Base-by-base conservation (phyloP, 2,329 filamentous ascomycete species). In the Thielaviopsis punctulata region DNA sequence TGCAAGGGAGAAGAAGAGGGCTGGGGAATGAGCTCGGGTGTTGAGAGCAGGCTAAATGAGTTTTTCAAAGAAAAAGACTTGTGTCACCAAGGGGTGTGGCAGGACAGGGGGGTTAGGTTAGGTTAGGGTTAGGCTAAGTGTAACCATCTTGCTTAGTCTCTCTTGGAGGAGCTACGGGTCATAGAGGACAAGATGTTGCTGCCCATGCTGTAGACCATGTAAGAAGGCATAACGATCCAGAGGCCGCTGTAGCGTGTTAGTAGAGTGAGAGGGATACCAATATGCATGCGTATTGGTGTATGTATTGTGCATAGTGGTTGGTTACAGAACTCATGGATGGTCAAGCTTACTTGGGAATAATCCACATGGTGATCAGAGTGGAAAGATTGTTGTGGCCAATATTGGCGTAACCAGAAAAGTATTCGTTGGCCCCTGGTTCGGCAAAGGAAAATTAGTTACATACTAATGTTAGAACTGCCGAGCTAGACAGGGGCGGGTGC, bases 261-360 rank as follows among this genome's bases (percentile, higher is more conserved):
- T n/a, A 41, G 4, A 12, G 23, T 2, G 7, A 46, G 18, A 22
- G 13, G 30, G n/a, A n/a, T n/a, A n/a, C n/a, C n/a, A n/a, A n/a
- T n/a, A n/a, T n/a, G n/a, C n/a, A n/a, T n/a, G n/a, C n/a, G n/a
- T n/a, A n/a, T n/a, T n/a, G n/a, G 10, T 49, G 23, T 18, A n/a
- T 18, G 25, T 33, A 33, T 8, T 4, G 12, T 13, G 18, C 6
- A 15, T 18, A 8, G 43, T 43, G n/a, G 33, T 22, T 49, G 45
- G 23, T 49, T 27, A 49, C 21, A 21, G 22, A 19, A 10, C 27
- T 8, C 2, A 21, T 5, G 36, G 49, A 10, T 7, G n/a, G 30
- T 2, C 21, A 21, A 5, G 63, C 74, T 60, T 61, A 78, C 75
- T 78, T 79, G 49, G 75, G 75, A 49, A 79, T 70, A 51, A 77